Conservation (phyloP, 2,329 filamentous ascomycete species). For the Alternaria arbusti region DNA sequence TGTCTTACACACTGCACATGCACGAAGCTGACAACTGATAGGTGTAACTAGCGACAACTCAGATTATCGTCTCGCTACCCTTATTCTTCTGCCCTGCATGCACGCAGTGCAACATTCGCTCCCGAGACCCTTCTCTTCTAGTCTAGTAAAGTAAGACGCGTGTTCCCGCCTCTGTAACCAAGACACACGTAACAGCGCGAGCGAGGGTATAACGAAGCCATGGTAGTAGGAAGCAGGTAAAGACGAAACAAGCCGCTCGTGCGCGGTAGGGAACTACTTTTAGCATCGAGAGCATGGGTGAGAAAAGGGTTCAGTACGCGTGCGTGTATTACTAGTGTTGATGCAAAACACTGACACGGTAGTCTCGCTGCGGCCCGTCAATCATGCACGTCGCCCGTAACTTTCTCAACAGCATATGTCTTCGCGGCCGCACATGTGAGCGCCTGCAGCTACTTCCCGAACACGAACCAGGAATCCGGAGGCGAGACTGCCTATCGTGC, state of each 20-base stretch:
- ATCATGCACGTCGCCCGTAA: slow-evolving; percentile 2
- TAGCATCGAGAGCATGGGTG: not conserved
- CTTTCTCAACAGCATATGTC: slow-evolving; percentile 7
- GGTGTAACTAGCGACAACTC: not conserved
- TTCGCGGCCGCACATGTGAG: slow-evolving; percentile 8
- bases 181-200: slow-evolving; percentile 14
- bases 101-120: slow-evolving; percentile 16
- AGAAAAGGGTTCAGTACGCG: not conserved
- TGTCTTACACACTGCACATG: not conserved
- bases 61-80: slow-evolving; percentile 23
- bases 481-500: slow-evolving; percentile 12
- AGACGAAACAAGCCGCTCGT: not conserved
- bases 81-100: slow-evolving; percentile 20
- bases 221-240: not conserved
- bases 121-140: slow-evolving; percentile 9
- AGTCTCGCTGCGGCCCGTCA: slow-evolving; percentile 7
- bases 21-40: slow-evolving; percentile 7
- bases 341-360: slow-evolving; percentile 11
- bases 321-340: not conserved
- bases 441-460: slow-evolving; percentile 19
- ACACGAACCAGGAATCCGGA: slow-evolving; percentile 13
- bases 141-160: slow-evolving; percentile 1
- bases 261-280: not conserved
- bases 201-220: not conserved
- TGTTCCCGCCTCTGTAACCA: slow-evolving; percentile 20